Base-by-base conservation (phyloP, 257 asterid genomes). In the Fraxinus quadrangulata region DNA sequence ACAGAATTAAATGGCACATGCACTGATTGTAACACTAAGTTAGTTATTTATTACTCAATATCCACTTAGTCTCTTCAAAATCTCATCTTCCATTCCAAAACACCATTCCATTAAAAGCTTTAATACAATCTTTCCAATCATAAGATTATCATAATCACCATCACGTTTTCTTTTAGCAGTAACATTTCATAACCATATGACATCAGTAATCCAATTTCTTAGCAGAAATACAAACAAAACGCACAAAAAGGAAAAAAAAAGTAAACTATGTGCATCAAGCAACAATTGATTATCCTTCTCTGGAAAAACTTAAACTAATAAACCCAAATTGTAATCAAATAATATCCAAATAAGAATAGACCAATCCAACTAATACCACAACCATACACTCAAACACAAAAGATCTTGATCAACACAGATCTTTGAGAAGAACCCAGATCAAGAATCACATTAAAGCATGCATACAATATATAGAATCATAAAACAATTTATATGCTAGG, bases 371-470 rank as follows among this genome's bases (percentile, higher is more conserved):
- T 61, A 61, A 23, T 23, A 6, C 33, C 67, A 19, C 7, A 54
- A 21, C 24, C 2, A n/a, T 4, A 5, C 23, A 61, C 31, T 23
- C 67, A 21, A 16, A 21, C 33, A 23, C 33, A 24, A 6, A 49
- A 8, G 67, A 61, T 61, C 33, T 37, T 37, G 42, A 61, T 6
- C 67, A 61, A 23, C 5, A 61, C 67, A 61, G 67, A 61, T 61
- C 31, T 86, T 76, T 69, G 39, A 75, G 67, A 51, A 67, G 16
- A 77, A 67, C 73, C 70, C 70, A 78, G 77, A 82, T 70, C 79
- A 74, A 61, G 70, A 77, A 81, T 65, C 68, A 74, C 33, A 42
- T 40, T 49, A 39, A 81, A 24, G 73, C 71, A n/a, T 21, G 5
- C 70, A 56, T 1, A 61, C 19, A 28, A 5, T 4, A 75, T 71